Evolutionary conservation across 805 yeast species (phyloP).

Genomic region (Saccharomycopsis microspora): DNA sequence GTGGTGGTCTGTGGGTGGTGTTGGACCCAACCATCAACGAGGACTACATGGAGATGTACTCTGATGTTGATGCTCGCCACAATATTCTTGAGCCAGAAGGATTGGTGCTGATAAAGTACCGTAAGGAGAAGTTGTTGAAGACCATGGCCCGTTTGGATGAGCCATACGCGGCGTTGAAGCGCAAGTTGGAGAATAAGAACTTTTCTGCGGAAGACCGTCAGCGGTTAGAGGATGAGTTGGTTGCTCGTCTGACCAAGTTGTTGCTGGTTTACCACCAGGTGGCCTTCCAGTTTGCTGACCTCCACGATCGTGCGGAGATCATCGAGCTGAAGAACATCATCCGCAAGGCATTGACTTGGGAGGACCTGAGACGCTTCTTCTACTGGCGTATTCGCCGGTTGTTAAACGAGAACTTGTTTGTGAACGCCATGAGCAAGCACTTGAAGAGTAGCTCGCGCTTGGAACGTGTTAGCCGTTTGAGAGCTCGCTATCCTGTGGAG

Average conservation of each 20-base stretch:
- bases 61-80: constrained; percentile 89
- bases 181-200: constrained; percentile 36
- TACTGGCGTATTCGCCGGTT: constrained; percentile 99
- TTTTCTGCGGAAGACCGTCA: constrained; percentile 57
- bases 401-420: constrained; percentile 80
- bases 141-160: constrained; percentile 88
- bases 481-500: constrained; percentile 72
- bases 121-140: constrained; percentile 82
- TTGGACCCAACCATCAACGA: constrained; percentile 96
- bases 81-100: constrained; percentile 99
- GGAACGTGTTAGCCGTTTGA: constrained; percentile 77
- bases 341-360: constrained; percentile 77
- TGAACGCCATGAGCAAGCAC: constrained; percentile 60
- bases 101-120: constrained; percentile 96
- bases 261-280: constrained; percentile 87
- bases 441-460: constrained; percentile 51
- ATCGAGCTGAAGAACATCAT: constrained; percentile 93
- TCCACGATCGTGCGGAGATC: constrained; percentile 95
- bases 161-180: constrained; percentile 57
- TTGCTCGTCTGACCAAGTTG: constrained; percentile 67
- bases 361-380: constrained; percentile 84
- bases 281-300: constrained; percentile 92
- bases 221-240: constrained; percentile 50
- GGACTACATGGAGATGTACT: constrained; percentile 99
- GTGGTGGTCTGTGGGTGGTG: constrained; percentile 99